A percentile compares a stretch with the other conserved stretches of the same genome.
phyloP scores from a whole-genome alignment of 352 stramenopile genomes.

The Phytophthora melonis region DNA sequence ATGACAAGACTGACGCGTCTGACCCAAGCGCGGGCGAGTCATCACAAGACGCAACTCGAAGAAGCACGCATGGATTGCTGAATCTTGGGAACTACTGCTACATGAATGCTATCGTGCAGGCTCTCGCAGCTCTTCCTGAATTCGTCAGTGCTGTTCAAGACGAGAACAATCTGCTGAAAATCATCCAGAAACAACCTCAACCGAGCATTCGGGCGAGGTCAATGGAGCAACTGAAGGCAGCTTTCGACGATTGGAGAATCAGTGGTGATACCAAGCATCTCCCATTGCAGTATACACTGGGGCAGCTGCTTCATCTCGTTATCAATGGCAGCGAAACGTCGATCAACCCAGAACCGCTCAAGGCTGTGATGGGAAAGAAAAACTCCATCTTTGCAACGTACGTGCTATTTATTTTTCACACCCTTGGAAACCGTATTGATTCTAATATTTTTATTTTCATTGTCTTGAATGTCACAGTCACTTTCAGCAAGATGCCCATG shows the following conservation, averaged over 20 bases:
- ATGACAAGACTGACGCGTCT: slow-evolving; percentile 20
- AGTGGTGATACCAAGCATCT: slow-evolving; percentile 63
- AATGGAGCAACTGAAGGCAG: slow-evolving; percentile 54
- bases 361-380: slow-evolving; percentile 79
- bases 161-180: slow-evolving; percentile 62
- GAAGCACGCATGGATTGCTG: slow-evolving; percentile 88
- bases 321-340: slow-evolving; percentile 66
- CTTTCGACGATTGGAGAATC: slow-evolving; percentile 59
- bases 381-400: slow-evolving; percentile 88
- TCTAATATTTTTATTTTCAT: slow-evolving; percentile 14
- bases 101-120: slow-evolving; percentile 95
- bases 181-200: slow-evolving; percentile 66
- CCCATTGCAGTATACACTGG: slow-evolving; percentile 64
- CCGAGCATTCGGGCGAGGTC: slow-evolving; percentile 39
- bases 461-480: slow-evolving; percentile 48
- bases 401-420: slow-evolving; percentile 23
- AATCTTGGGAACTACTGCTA: slow-evolving; percentile 96
- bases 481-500: slow-evolving; percentile 88
- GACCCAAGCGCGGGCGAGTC: slow-evolving; percentile 14
- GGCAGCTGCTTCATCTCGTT: slow-evolving; percentile 68
- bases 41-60: slow-evolving; percentile 30
- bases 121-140: slow-evolving; percentile 71
- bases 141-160: slow-evolving; percentile 65
- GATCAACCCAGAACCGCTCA: slow-evolving; percentile 85
- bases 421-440: not conserved